phyloP scores from a whole-genome alignment of 257 asterid species.

The Nicotiana otophora region DNA sequence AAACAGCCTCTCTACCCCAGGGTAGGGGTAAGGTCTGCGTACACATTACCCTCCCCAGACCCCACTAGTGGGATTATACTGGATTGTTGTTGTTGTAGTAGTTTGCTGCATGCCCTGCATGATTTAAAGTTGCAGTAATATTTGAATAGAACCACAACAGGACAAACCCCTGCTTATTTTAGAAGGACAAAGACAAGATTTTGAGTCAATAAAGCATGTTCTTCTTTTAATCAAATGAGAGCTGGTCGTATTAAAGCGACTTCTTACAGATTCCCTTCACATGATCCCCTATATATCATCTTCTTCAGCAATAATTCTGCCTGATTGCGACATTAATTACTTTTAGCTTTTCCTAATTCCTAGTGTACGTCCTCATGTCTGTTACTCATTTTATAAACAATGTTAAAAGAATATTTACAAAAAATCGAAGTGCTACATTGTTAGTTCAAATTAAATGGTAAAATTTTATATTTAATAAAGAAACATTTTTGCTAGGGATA shows the following conservation, averaged over 20 bases:
- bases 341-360: background rate
- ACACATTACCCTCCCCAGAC: too few relatives aligned
- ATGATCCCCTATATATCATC: background rate
- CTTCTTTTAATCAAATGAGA: background rate
- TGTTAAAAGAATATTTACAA: too few relatives aligned
- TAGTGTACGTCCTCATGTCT: background rate
- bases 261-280: background rate
- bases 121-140: background rate
- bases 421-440: background rate
- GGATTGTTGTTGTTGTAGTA: too few relatives aligned
- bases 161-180: too few relatives aligned
- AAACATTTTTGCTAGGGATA: background rate
- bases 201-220: slow-evolving; percentile 3
- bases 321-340: background rate
- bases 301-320: background rate
- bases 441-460: background rate
- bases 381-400: background rate
- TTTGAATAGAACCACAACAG: background rate
- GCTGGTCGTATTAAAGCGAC: background rate
- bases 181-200: background rate
- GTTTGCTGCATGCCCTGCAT: background rate
- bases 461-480: background rate
- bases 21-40: too few relatives aligned
- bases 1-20: too few relatives aligned
- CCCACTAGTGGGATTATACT: too few relatives aligned